These are phyloP conservation scores for Fonsecaea monophora DNA, from an alignment of 2,329 filamentous ascomycete genomes.

Conservation along the genomic window DNA sequence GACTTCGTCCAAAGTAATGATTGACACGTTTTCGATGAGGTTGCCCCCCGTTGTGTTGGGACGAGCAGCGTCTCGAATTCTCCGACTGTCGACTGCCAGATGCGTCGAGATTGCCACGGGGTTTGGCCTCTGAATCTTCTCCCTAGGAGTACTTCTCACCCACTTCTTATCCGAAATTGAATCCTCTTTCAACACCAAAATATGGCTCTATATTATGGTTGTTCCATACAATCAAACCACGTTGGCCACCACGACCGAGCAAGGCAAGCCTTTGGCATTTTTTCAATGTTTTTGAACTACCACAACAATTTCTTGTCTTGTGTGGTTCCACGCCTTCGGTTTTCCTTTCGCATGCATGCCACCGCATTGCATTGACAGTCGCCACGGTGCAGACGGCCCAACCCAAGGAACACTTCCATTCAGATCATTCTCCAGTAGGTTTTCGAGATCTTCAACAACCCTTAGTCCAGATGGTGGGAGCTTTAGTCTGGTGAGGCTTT, in stretches of 20 bases:
- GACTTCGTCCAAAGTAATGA: not conserved
- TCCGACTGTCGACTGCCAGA: not conserved
- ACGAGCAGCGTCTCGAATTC: not conserved
- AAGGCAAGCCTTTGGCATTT: not conserved
- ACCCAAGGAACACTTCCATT: not conserved
- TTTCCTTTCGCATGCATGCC: not conserved
- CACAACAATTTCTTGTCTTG: not conserved
- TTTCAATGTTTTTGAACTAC: not conserved
- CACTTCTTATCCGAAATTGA: not conserved
- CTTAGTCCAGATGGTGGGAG: conserved; percentile 12
- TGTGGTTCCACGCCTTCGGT: conserved; percentile 1
- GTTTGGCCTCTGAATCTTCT: not conserved
- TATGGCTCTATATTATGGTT: not conserved
- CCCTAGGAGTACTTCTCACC: not conserved
- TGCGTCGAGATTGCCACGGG: not conserved
- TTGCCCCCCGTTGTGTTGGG: not conserved
- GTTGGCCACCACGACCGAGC: not conserved
- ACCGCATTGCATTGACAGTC: conserved; percentile 4
- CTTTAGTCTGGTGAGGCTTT: conserved; percentile 4
- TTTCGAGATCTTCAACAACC: conserved; percentile 18
- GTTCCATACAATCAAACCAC: not conserved
- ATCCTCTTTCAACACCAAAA: not conserved
- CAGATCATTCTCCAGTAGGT: conserved; percentile 11
- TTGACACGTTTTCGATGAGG: conserved; percentile 8
- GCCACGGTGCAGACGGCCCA: not conserved